Conservation (phyloP, 805 yeast genomes). For the Candida maltosa region DNA sequence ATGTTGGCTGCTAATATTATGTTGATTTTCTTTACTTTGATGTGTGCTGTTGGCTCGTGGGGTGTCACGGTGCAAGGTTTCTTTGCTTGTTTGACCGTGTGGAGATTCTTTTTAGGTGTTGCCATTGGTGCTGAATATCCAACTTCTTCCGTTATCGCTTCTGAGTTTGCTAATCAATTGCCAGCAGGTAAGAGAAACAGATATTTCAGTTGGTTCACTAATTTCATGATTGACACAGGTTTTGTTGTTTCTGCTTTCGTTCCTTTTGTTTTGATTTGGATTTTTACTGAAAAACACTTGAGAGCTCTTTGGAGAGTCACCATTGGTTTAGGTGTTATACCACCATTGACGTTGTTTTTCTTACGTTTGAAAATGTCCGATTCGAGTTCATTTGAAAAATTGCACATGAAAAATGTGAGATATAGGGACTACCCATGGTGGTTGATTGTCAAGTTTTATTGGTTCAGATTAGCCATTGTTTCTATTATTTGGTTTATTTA, state of each 20-base stretch:
- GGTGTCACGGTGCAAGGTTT: conserved; percentile 74
- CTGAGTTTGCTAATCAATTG: conserved; percentile 79
- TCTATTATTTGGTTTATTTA: conserved; percentile 87
- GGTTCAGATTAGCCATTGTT: conserved; percentile 72
- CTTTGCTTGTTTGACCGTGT: conserved; percentile 78
- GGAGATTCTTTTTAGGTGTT: conserved; percentile 83
- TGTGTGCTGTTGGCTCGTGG: conserved; percentile 81
- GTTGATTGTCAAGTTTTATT: conserved; percentile 72
- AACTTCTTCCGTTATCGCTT: conserved; percentile 88
- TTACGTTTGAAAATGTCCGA: conserved; percentile 75
- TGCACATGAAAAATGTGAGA: conserved; percentile 59
- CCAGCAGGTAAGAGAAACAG: conserved; percentile 85
- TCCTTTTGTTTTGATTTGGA: conserved; percentile 83
- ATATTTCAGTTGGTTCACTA: conserved; percentile 86
- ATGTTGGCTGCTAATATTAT: conserved; percentile 77
- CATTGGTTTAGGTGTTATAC: conserved; percentile 85
- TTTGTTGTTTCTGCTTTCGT: conserved; percentile 82
- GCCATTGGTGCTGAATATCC: conserved; percentile 97
- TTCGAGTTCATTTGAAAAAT: conserved; percentile 65
- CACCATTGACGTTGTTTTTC: conserved; percentile 75
- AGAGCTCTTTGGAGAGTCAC: conserved; percentile 90
- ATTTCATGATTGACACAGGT: conserved; percentile 82
- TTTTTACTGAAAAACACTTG: conserved; percentile 66
- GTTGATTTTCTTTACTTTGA: conserved; percentile 72
- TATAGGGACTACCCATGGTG: conserved; percentile 54